A percentile compares a stretch with the other conserved stretches of the same genome.
These are phyloP conservation scores for Physocladia obscura DNA, from an alignment of 192 early-diverging fungal genomes.

Conservation along the genomic window DNA sequence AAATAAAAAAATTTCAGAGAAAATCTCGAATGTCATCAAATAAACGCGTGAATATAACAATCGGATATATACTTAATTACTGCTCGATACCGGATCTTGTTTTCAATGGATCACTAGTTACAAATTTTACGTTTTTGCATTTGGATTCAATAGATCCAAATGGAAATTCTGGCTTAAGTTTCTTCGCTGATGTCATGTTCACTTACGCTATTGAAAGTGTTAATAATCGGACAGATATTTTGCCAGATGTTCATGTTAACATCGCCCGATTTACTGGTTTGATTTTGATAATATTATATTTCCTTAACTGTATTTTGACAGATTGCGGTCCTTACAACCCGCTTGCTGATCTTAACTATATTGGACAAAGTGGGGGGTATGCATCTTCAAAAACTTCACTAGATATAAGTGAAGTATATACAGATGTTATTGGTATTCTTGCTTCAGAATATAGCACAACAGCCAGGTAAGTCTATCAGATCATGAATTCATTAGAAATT, in stretches of 20 bases:
- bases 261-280: not conserved
- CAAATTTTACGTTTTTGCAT: not conserved
- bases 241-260: not conserved
- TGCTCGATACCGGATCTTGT: not conserved
- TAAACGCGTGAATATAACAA: constrained; percentile 7
- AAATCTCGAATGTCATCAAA: too few relatives aligned
- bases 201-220: not conserved
- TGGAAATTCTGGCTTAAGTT: not conserved
- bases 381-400: not conserved
- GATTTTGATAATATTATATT: not conserved
- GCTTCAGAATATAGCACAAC: not conserved
- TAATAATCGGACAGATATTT: not conserved
- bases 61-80: constrained; percentile 5
- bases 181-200: not conserved
- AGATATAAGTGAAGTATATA: not conserved
- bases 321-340: not conserved
- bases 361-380: not conserved
- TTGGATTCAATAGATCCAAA: not conserved
- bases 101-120: not conserved
- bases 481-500: not conserved
- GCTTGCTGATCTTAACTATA: not conserved
- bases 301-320: not conserved
- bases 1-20: too few relatives aligned
- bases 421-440: constrained; percentile 15
- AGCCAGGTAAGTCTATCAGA: not conserved